A percentile compares a stretch with the other conserved stretches of the same genome.
Evolutionary conservation across 176 grass and related monocot genomes (phyloP).

Genomic region (Olyra latifolia): DNA sequence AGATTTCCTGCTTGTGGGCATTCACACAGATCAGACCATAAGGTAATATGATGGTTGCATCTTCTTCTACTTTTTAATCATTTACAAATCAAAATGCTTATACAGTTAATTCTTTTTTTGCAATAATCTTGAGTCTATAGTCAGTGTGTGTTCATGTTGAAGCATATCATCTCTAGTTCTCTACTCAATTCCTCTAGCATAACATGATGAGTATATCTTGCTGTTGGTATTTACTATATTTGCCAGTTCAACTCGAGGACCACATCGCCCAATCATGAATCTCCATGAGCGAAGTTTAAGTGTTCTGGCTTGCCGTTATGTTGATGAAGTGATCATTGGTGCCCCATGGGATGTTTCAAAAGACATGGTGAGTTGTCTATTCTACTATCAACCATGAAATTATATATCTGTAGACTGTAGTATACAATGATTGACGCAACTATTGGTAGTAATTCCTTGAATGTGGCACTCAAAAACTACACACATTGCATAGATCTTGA

Average conservation of each 20-base stretch:
- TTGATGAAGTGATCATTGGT: slow-evolving; percentile 98
- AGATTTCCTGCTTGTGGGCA: slow-evolving; percentile 93
- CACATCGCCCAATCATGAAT: slow-evolving; percentile 94
- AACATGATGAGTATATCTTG: not conserved
- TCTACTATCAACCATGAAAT: not conserved
- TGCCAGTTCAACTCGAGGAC: slow-evolving; percentile 72
- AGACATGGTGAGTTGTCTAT: slow-evolving; percentile 71
- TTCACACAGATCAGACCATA: slow-evolving; percentile 93
- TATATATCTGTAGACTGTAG: not conserved
- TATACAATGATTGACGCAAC: not conserved
- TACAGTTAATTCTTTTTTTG: slow-evolving; percentile 17
- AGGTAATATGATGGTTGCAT: slow-evolving; percentile 53
- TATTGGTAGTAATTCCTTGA: not conserved
- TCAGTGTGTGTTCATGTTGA: not conserved
- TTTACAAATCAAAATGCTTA: not conserved
- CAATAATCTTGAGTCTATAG: not conserved
- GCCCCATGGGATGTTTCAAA: slow-evolving; percentile 92
- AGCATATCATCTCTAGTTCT: slow-evolving; percentile 18
- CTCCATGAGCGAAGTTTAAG: slow-evolving; percentile 94
- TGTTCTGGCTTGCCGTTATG: slow-evolving; percentile 93
- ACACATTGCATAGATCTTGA: not conserved
- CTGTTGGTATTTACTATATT: slow-evolving; percentile 19
- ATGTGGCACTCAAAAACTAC: not conserved
- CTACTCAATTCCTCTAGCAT: not conserved
- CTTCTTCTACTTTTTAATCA: not conserved